These are phyloP conservation scores for Barbarea vulgaris DNA, from an alignment of 345 rosid genomes.

Conservation along the genomic window DNA sequence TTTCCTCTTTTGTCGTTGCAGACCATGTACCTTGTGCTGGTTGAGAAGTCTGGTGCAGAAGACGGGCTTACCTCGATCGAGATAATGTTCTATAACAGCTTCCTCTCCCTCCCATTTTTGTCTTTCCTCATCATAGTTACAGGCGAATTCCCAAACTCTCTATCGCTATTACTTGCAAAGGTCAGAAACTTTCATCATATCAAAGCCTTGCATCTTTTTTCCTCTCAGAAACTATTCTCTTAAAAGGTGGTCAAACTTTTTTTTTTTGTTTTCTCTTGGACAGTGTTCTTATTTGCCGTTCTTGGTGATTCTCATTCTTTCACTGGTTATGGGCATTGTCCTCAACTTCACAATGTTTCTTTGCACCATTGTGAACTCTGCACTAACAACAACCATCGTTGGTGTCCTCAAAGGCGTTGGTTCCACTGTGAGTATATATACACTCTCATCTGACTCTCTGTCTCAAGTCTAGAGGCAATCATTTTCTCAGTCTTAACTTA, in stretches of 20 bases:
- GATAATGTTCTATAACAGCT: conserved; percentile 96
- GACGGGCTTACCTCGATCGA: conserved; percentile 92
- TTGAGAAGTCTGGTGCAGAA: conserved; percentile 96
- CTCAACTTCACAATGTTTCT: conserved; percentile 98
- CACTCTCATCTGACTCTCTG: conserved; percentile 3
- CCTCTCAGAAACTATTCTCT: not conserved
- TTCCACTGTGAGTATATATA: conserved; percentile 70
- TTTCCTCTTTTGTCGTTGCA: conserved; percentile 39
- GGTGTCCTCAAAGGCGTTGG: conserved; percentile 99
- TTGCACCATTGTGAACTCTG: conserved; percentile 96
- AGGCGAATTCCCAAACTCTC: conserved; percentile 87
- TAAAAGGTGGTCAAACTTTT: not conserved
- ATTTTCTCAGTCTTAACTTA: conserved; percentile 3
- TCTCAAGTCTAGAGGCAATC: conserved; percentile 2
- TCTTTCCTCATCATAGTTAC: conserved; percentile 70
- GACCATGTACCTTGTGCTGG: conserved; percentile 98
- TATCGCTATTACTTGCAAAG: conserved; percentile 75
- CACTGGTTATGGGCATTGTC: conserved; percentile 89
- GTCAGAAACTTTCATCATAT: conserved; percentile 49
- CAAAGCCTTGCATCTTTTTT: conserved; percentile 16
- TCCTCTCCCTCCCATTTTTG: conserved; percentile 88
- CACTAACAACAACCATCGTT: conserved; percentile 93
- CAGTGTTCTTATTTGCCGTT: conserved; percentile 84
- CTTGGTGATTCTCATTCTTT: conserved; percentile 63
- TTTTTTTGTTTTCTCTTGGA: not conserved